Percentiles rank a stretch among this genome's conserved stretches.
These are phyloP conservation scores for Sugiyamaella sp. DNA, from an alignment of 1,139 yeast species.

Conservation along the genomic window DNA sequence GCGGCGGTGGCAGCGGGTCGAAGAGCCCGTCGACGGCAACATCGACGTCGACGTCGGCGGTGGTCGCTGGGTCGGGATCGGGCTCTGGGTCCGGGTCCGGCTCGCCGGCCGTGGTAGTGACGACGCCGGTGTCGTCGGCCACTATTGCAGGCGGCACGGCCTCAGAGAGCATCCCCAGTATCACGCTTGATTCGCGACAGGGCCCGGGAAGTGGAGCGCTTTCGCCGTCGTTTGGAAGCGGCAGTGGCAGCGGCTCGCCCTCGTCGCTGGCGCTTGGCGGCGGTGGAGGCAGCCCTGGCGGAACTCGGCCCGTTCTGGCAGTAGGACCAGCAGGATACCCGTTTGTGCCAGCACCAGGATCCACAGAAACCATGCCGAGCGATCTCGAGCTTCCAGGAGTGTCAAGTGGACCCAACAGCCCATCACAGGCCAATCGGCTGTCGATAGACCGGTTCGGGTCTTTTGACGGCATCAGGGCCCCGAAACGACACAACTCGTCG, in stretches of 20 bases:
- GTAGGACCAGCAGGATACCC: conserved; percentile 25
- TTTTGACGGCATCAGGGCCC: conserved; percentile 66
- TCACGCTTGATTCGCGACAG: conserved; percentile 11
- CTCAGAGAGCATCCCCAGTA: conserved; percentile 10
- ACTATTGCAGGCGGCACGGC: not conserved
- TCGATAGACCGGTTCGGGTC: conserved; percentile 47
- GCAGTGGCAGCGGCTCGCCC: conserved; percentile 4
- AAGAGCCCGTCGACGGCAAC: conserved; percentile 4
- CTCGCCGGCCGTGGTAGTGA: conserved; percentile 3
- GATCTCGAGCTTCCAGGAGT: conserved; percentile 39
- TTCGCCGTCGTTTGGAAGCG: not conserved
- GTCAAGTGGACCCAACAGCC: conserved; percentile 26
- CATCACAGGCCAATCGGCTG: conserved; percentile 29
- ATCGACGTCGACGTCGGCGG: not conserved
- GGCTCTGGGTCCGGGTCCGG: not conserved
- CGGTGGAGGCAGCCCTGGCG: conserved; percentile 7
- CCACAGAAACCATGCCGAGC: conserved; percentile 46
- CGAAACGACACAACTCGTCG: conserved; percentile 92
- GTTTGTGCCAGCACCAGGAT: conserved; percentile 43
- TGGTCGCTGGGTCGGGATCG: not conserved
- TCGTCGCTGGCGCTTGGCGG: conserved; percentile 6
- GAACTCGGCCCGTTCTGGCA: conserved; percentile 20
- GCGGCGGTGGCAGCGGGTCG: not conserved
- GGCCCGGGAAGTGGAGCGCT: not conserved
- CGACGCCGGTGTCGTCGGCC: conserved; percentile 14